Base-by-base conservation (phyloP, 2,329 filamentous ascomycete genomes). In the Pseudopithomyces chartarum region DNA sequence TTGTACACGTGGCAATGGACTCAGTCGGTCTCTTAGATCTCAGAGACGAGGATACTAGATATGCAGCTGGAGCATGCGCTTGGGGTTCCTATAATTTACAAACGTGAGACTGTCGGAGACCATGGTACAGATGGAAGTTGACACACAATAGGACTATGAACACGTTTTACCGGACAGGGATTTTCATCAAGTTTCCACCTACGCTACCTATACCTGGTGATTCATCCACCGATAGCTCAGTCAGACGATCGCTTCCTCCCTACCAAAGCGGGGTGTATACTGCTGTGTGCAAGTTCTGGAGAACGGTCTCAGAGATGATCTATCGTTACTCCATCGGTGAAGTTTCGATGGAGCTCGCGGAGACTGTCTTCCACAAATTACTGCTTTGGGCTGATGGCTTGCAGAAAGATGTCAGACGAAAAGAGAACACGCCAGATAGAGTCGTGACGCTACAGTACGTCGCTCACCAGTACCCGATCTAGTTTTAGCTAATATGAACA, bases 21-120 rank as follows among this genome's bases (percentile, higher is more conserved):
- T 44, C 40, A 19, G 13, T 19, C n/a, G 40, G 40, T 19, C 40
- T 19, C 13, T 19, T 44, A 19, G 17, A 44, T 44, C 40, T 44
- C 40, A 12, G 12, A 23, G 23, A 44, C 17, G 40, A 44, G 12
- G 40, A 44, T 23, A 44, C 20, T 44, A 44, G 40, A 44, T 12
- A 13, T 20, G 40, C 40, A 19, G 40, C 40, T 23, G 40, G 15
- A 19, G 40, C 40, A 20, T 20, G 17, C 19, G 40, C 40, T 11
- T 44, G 40, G 40, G 40, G 40, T 3, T 44, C 38, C 20, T 52
- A 42, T 26, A 52, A 43, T 39, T 52, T 52, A 17, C 40, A 44
- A 19, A 44, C 20, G 40, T 44, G 17, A 44, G 17, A 4, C n/a
- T 33, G 7, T 33, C 13, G 32, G 7, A 7, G 7, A 7, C 7